phyloP scores from a whole-genome alignment of 169 alveolate species.

The Cryptosporidium muris region DNA sequence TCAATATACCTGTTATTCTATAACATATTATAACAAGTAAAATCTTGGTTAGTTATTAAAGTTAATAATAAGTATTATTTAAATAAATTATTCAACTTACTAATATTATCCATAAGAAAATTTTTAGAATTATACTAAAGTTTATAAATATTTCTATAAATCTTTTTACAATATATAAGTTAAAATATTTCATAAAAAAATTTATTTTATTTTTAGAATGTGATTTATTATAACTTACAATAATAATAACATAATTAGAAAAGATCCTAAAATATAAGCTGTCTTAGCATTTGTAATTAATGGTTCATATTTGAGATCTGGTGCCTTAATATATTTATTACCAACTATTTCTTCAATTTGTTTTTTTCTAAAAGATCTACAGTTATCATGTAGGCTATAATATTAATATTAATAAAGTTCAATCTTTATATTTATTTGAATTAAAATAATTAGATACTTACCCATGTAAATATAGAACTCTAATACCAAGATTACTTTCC shows the following conservation, averaged over 20 bases:
- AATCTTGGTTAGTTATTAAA: background rate
- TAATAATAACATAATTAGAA: constrained; percentile 23
- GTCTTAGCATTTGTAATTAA: constrained; percentile 41
- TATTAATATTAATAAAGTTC: background rate
- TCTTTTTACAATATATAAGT: background rate
- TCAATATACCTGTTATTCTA: constrained; percentile 65
- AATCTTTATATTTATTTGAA: background rate
- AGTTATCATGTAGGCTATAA: constrained; percentile 36
- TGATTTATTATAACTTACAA: constrained; percentile 30
- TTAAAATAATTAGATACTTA: constrained; percentile 4
- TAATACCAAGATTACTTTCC: constrained; percentile 12
- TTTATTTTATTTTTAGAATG: background rate
- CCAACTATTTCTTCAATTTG: constrained; percentile 70
- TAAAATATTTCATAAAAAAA: background rate
- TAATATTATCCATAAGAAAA: constrained; percentile 7
- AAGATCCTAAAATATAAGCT: constrained; percentile 15
- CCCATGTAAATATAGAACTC: constrained; percentile 68
- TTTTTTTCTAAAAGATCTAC: constrained; percentile 47
- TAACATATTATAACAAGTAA: constrained; percentile 40
- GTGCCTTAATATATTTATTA: constrained; percentile 44
- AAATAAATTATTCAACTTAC: constrained; percentile 24
- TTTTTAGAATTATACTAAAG: constrained; percentile 32
- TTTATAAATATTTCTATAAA: constrained; percentile 18
- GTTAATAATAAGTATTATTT: background rate
- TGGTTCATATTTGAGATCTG: constrained; percentile 35